Percentiles rank a stretch among this genome's conserved stretches.
phyloP scores from a whole-genome alignment of 2,329 filamentous ascomycete genomes.

The Aspergillus neotritici region DNA sequence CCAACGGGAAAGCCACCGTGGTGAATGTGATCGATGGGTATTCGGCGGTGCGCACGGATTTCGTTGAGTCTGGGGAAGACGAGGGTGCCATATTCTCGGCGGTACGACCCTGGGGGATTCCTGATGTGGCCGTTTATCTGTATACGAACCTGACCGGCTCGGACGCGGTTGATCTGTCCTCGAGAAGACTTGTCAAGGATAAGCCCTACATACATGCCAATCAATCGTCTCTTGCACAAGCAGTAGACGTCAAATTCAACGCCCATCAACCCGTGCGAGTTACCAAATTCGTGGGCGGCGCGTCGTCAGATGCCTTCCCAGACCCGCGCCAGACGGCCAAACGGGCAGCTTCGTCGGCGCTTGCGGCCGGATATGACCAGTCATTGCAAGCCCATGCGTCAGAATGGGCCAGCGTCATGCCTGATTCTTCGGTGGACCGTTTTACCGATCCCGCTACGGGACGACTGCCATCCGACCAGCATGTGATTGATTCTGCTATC shows the following conservation, averaged over 20 bases:
- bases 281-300: constrained; percentile 63
- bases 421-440: constrained; percentile 57
- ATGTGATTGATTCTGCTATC: constrained; percentile 51
- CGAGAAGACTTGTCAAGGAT: constrained; percentile 41
- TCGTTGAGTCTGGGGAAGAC: constrained; percentile 53
- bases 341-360: constrained; percentile 48
- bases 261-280: constrained; percentile 52
- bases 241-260: constrained; percentile 49
- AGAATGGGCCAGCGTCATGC: constrained; percentile 60
- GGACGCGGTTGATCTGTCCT: constrained; percentile 38
- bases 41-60: constrained; percentile 60
- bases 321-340: constrained; percentile 53
- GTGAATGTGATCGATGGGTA: constrained; percentile 64
- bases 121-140: constrained; percentile 58
- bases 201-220: constrained; percentile 51
- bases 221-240: constrained; percentile 60
- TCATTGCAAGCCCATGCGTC: constrained; percentile 52
- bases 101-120: constrained; percentile 58
- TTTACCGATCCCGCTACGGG: constrained; percentile 55
- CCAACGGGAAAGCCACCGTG: constrained; percentile 52
- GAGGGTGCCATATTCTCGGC: constrained; percentile 57
- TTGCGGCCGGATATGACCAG: constrained; percentile 49
- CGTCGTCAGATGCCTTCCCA: constrained; percentile 62
- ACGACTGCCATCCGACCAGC: constrained; percentile 51
- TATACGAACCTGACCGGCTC: constrained; percentile 42